A percentile compares a stretch with the other conserved stretches of the same genome.
Evolutionary conservation across 1,284 basidiomycete genomes (phyloP).

Genomic region (Ceratobasidium sp.): DNA sequence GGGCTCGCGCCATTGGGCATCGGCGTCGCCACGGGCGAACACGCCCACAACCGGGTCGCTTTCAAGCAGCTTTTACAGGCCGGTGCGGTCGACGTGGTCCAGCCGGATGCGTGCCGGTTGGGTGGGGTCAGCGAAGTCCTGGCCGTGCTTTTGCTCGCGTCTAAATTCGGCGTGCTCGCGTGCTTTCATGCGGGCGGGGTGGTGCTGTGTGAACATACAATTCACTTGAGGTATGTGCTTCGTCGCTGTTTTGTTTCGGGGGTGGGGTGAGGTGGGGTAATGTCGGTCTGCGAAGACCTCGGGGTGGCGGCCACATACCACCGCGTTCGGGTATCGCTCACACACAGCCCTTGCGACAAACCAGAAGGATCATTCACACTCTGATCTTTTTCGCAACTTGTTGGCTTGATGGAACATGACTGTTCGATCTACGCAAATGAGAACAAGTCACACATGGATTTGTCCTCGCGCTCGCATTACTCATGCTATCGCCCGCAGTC

Average conservation of each 20-base stretch:
- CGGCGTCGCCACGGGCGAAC: conserved; percentile 95
- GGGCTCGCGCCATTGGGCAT: conserved; percentile 68
- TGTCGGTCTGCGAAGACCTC: neutral
- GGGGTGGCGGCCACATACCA: neutral
- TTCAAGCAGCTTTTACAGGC: conserved; percentile 97
- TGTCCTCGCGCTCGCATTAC: too few relatives aligned
- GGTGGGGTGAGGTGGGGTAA: conserved; percentile 7
- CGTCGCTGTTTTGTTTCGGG: conserved; percentile 14
- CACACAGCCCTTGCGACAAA: conserved; percentile 9
- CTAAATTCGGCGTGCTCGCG: conserved; percentile 86
- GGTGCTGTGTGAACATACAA: conserved; percentile 93
- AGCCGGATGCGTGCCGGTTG: conserved; percentile 94
- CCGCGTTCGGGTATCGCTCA: conserved; percentile 8
- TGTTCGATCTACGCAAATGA: neutral
- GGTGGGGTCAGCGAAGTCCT: conserved; percentile 94
- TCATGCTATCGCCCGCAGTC: conserved; percentile 57
- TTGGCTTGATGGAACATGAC: neutral
- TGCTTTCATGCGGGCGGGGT: conserved; percentile 97
- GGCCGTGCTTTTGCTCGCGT: conserved; percentile 91
- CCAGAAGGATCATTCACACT: conserved; percentile 2
- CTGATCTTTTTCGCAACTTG: neutral
- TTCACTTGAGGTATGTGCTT: conserved; percentile 64
- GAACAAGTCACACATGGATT: neutral
- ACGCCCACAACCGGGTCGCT: conserved; percentile 94
- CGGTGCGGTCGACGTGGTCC: conserved; percentile 91